A percentile compares a stretch with the other conserved stretches of the same genome.
Conservation (phyloP, 768 basidiomycete genomes). For the Phaeotremella fagi region DNA sequence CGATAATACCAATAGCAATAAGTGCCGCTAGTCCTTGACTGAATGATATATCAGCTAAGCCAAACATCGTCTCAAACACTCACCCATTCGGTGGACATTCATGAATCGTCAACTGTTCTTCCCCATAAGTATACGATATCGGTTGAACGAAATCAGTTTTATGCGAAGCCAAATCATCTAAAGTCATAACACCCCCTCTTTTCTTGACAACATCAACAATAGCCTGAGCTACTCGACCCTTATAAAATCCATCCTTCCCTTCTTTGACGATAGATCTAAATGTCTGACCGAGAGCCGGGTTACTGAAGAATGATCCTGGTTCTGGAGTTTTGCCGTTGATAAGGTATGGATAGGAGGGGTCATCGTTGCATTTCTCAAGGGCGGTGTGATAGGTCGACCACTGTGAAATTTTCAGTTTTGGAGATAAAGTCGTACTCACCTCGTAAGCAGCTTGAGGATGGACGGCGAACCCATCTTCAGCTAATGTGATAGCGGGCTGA, state of each 20-base stretch:
- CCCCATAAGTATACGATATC: slow-evolving; percentile 74
- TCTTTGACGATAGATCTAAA: slow-evolving; percentile 69
- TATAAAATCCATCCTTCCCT: slow-evolving; percentile 91
- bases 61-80: not conserved
- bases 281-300: slow-evolving; percentile 69
- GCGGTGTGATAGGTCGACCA: slow-evolving; percentile 53
- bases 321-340: slow-evolving; percentile 75
- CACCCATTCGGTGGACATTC: slow-evolving; percentile 18
- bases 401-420: not conserved
- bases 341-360: slow-evolving; percentile 77
- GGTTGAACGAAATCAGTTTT: slow-evolving; percentile 71
- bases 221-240: slow-evolving; percentile 76
- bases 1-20: slow-evolving; percentile 81
- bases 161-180: slow-evolving; percentile 83
- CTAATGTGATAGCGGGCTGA: slow-evolving; percentile 73
- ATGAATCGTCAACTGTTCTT: slow-evolving; percentile 40
- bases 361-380: slow-evolving; percentile 69
- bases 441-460: slow-evolving; percentile 10
- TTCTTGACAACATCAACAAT: slow-evolving; percentile 68
- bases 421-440: not conserved
- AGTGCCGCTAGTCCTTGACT: slow-evolving; percentile 86
- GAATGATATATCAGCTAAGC: slow-evolving; percentile 77
- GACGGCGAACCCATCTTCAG: slow-evolving; percentile 68
- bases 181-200: slow-evolving; percentile 81
- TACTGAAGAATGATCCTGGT: slow-evolving; percentile 68